phyloP scores from a whole-genome alignment of 2,329 filamentous ascomycete species.

The Cercospora zeae-maydis region DNA sequence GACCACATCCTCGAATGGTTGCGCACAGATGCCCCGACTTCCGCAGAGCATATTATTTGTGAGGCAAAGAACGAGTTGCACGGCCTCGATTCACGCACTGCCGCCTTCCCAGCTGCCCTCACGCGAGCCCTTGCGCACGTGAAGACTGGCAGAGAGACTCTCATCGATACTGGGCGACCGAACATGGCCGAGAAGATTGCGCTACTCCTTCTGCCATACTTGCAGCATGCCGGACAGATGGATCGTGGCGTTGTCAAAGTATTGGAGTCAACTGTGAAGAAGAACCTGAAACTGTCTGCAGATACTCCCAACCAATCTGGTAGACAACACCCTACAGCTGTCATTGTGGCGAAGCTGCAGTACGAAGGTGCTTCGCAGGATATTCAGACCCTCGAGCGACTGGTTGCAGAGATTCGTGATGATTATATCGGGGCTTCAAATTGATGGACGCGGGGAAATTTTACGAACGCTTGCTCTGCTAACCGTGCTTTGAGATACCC shows the following conservation, averaged over 20 bases:
- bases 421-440: conserved; percentile 6
- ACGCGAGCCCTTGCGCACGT: conserved; percentile 62
- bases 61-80: conserved; percentile 68
- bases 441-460: not conserved
- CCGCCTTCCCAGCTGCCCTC: conserved; percentile 70
- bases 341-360: conserved; percentile 8
- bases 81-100: conserved; percentile 59
- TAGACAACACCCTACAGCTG: not conserved
- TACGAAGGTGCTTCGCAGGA: conserved; percentile 8
- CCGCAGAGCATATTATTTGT: conserved; percentile 59
- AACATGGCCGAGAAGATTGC: conserved; percentile 48
- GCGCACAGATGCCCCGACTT: conserved; percentile 49
- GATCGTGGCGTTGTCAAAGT: conserved; percentile 55
- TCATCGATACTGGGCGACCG: conserved; percentile 34
- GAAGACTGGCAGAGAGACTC: conserved; percentile 47
- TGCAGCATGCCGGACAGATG: conserved; percentile 42
- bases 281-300: conserved; percentile 21
- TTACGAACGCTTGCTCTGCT: not conserved
- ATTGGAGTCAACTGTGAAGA: conserved; percentile 42
- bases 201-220: conserved; percentile 48
- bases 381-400: conserved; percentile 7
- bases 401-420: conserved; percentile 6
- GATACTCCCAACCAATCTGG: conserved; percentile 7
- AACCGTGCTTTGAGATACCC: not conserved
- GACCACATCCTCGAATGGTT: conserved; percentile 69